Base-by-base conservation (phyloP, 192 early-diverging fungal species). In the Linnemannia hyalina region DNA sequence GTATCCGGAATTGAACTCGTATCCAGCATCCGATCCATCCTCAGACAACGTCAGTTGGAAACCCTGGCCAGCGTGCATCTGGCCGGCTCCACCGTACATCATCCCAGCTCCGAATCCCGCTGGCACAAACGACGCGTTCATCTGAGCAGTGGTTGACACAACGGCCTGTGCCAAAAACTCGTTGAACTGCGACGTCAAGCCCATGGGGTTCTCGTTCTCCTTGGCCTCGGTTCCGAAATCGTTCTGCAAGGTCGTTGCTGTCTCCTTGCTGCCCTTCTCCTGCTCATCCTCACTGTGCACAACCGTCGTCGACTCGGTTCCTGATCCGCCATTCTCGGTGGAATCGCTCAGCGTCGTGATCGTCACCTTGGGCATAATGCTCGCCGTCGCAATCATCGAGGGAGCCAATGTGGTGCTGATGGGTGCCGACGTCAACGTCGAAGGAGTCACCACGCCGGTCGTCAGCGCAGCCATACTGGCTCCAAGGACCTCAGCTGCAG, bases 171-270 rank as follows among this genome's bases (percentile, higher is more conserved):
- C 84, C 65, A 86, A 75, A 41, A 86, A 86, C 40, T 86, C 84
- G 70, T 86, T 86, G 68, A 86, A 86, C 72, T 86, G 84, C 10
- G 84, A 86, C 11, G 84, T 81, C 75, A 86, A n/a, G 29, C 84
- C 84, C 84, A 86, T 86, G 32, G 73, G 84, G 26, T 81, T 80
- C 29, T 80, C 68, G 60, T 44, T 60, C 35, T 76, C 76, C 36
- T 69, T 74, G 40, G 75, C 32, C 57, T 63, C 75, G 13, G 70
- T 44, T 49, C 52, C 74, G 0, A 70, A 65, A 35, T 82, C 75
- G 40, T 75, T 22, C 41, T 57, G 73, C 26, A 32, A 65, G 1
- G 60, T 65, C 60, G 60, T 0, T 9, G n/a, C 1, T 47, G 70
- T 22, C 10, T 79, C 68, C 29, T 76, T 70, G 55, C 76, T 80